Conservation (phyloP, 129 eudicot species). For the Centella asiatica region DNA sequence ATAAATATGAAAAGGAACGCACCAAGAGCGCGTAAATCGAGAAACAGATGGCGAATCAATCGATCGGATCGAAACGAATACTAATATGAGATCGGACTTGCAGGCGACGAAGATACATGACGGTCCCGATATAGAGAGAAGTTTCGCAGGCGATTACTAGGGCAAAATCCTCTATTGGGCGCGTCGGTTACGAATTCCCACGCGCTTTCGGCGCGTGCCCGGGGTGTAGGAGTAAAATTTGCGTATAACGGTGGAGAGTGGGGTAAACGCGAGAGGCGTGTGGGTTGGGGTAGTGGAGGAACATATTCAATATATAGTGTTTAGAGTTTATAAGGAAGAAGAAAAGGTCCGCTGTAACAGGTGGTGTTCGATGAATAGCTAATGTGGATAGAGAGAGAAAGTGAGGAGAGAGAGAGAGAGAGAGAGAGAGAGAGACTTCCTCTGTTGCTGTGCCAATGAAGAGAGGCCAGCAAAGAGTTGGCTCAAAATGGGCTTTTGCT, state of each 20-base stretch:
- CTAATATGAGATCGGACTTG: slow-evolving; percentile 26
- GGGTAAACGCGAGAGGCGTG: slow-evolving; percentile 11
- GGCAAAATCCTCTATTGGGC: slow-evolving; percentile 41
- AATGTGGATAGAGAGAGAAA: neutral
- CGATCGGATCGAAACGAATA: slow-evolving; percentile 1
- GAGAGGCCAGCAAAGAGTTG: neutral
- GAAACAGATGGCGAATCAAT: slow-evolving; percentile 10
- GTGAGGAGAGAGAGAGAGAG: neutral
- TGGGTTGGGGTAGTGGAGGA: neutral
- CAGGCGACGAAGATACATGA: slow-evolving; percentile 26
- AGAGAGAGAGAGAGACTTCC: neutral
- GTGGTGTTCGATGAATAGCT: slow-evolving; percentile 2
- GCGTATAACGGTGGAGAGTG: neutral
- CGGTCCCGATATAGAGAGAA: slow-evolving; percentile 32
- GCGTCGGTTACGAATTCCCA: slow-evolving; percentile 20
- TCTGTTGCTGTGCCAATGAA: neutral
- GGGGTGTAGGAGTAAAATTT: slow-evolving; percentile 12
- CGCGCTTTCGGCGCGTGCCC: slow-evolving; percentile 30
- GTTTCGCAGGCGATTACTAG: slow-evolving; percentile 46
- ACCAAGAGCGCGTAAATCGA: slow-evolving; percentile 13
- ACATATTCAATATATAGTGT: neutral
- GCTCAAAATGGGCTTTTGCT: neutral
- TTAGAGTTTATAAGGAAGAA: neutral
- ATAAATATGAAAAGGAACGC: slow-evolving; percentile 2
- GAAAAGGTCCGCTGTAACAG: neutral